Evolutionary conservation across 1,284 basidiomycete genomes (phyloP), one percentile per base, ranked within the genome.

Genomic region (Volvariella volvacea): DNA sequence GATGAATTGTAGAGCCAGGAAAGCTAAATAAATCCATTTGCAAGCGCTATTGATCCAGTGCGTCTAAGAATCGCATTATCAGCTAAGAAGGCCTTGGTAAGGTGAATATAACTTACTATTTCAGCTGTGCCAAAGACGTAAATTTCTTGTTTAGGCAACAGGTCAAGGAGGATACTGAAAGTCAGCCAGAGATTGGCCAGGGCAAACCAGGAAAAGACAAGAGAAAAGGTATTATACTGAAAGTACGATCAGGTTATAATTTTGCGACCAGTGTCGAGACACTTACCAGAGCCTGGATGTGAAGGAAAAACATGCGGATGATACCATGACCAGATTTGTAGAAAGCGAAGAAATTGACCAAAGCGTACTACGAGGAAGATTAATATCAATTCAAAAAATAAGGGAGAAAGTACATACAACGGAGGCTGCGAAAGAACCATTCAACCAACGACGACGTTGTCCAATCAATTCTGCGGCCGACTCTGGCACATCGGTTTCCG

Each of bases 401-500:
- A 7, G 4, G 12, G 3, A 38, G 22, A 19, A 41, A 39, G 38
- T 32, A 76, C 83, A 60, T 62, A 88, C 87, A 47, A 97, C 87
- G 2, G 92, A 93, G 7, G 94, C 95, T 30, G 94, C 94, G 57
- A 98, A 97, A 9, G 91, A 95, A 49, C 95, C 95, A 59, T 99
- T 99, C 56, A 98, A 63, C 95, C 92, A 96, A 52, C 92, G 84
- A 53, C 92, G 86, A 62, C 92, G 88, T 65, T 99, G 95, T 50
- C 92, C 89, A 63, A 98, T 98, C 44, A 99, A 67, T 60, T 95
- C 93, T 4, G 84, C 79, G 3, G 92, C 93, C 19, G 77, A 73
- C 65, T 97, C 94, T 8, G 92, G 92, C 16, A 94, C 92, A 71
- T 94, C 91, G 0, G 92, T 94, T 66, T 96, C 94, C 10, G 92